phyloP scores from a whole-genome alignment of 345 rosid species.

The Cardiospermum halicacabum region DNA sequence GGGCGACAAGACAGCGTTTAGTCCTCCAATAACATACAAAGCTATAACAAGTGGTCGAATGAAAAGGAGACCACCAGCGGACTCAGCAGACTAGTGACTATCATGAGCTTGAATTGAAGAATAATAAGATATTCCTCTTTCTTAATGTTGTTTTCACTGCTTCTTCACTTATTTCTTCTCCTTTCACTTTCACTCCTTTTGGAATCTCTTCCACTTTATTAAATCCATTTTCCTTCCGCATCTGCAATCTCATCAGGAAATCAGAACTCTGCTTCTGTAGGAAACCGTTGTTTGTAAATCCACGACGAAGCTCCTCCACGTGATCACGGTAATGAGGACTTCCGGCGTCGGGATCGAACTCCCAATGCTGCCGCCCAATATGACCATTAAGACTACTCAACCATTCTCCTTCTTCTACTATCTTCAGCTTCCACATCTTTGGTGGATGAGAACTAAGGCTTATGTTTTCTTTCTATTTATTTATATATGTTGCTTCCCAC shows the following conservation, averaged over 20 bases:
- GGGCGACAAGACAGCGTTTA: slow-evolving; percentile 29
- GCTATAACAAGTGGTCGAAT: too few relatives aligned
- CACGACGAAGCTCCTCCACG: slow-evolving; percentile 22
- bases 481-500: too few relatives aligned
- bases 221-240: slow-evolving; percentile 25
- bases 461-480: too few relatives aligned
- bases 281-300: slow-evolving; percentile 29
- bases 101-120: slow-evolving; percentile 58
- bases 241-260: slow-evolving; percentile 24
- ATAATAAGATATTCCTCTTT: slow-evolving; percentile 45
- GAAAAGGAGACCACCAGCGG: slow-evolving; percentile 26
- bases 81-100: slow-evolving; percentile 54
- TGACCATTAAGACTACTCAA: slow-evolving; percentile 28
- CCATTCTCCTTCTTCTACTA: slow-evolving; percentile 37
- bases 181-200: too few relatives aligned
- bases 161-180: slow-evolving; percentile 31
- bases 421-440: slow-evolving; percentile 44
- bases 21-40: too few relatives aligned
- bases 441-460: too few relatives aligned
- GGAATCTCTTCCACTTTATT: slow-evolving; percentile 32
- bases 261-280: slow-evolving; percentile 34
- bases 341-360: slow-evolving; percentile 38
- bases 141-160: slow-evolving; percentile 23
- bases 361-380: slow-evolving; percentile 46
- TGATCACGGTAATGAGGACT: slow-evolving; percentile 28